Percentiles rank a stretch among this genome's conserved stretches.
These are phyloP conservation scores for Geotrichum europaeum DNA, from an alignment of 1,139 yeast genomes.

Conservation along the genomic window DNA sequence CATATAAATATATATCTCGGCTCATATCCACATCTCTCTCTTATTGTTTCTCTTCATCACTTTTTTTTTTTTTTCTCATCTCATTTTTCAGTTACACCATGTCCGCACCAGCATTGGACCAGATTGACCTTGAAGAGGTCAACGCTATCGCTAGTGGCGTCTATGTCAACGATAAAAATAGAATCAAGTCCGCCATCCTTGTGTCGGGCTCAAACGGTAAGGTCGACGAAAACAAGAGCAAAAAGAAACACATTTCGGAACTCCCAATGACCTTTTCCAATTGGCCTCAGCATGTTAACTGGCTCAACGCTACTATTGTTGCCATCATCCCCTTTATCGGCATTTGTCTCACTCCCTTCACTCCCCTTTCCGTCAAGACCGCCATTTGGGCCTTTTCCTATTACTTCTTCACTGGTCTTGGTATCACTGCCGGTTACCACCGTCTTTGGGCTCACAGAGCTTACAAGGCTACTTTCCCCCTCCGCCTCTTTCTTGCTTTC, in stretches of 20 bases:
- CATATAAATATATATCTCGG: not conserved
- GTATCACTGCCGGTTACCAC: slow-evolving; percentile 95
- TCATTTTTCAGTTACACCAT: not conserved
- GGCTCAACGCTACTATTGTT: slow-evolving; percentile 85
- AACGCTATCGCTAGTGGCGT: slow-evolving; percentile 89
- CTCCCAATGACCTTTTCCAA: slow-evolving; percentile 81
- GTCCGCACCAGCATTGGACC: not conserved
- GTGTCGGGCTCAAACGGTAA: slow-evolving; percentile 31
- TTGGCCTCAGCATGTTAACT: slow-evolving; percentile 85
- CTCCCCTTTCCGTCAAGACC: slow-evolving; percentile 59
- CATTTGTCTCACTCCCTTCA: slow-evolving; percentile 45
- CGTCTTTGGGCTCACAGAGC: slow-evolving; percentile 86
- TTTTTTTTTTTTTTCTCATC: not conserved
- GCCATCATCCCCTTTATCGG: slow-evolving; percentile 66
- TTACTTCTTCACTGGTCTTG: slow-evolving; percentile 71
- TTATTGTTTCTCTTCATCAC: not conserved
- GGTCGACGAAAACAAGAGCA: slow-evolving; percentile 25
- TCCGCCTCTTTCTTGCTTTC: slow-evolving; percentile 66
- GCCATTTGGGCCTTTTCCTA: slow-evolving; percentile 52
- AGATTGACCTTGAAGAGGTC: slow-evolving; percentile 33
- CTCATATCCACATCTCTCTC: not conserved
- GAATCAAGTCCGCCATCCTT: slow-evolving; percentile 57
- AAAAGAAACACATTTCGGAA: slow-evolving; percentile 69
- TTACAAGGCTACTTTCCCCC: slow-evolving; percentile 67
- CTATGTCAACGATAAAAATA: slow-evolving; percentile 53